A percentile compares a stretch with the other conserved stretches of the same genome.
phyloP scores from a whole-genome alignment of 139 green algal species.

The Volvox reticuliferus region DNA sequence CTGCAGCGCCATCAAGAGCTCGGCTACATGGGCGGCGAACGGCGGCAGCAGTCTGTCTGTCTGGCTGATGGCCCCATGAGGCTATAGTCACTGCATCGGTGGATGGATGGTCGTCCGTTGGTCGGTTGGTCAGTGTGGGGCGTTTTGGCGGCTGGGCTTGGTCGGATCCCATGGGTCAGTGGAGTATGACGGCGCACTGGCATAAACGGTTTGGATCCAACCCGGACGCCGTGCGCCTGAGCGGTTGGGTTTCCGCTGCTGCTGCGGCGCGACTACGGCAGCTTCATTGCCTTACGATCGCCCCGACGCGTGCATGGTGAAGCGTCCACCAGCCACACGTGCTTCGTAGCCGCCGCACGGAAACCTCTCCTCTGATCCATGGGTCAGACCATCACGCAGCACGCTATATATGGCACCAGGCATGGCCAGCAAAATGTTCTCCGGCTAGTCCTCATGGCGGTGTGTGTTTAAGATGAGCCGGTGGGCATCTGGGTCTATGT shows the following conservation, averaged over 20 bases:
- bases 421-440: not conserved
- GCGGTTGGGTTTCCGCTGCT: not conserved
- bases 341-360: not conserved
- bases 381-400: not conserved
- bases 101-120: too few relatives aligned
- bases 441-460: too few relatives aligned
- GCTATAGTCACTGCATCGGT: too few relatives aligned
- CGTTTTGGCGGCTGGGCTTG: not conserved
- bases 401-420: too few relatives aligned
- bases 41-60: not conserved
- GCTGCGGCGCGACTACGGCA: not conserved
- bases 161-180: not conserved
- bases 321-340: not conserved
- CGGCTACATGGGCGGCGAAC: not conserved
- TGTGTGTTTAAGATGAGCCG: too few relatives aligned
- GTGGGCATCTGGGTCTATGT: too few relatives aligned
- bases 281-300: too few relatives aligned
- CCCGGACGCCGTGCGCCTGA: slow-evolving; percentile 31
- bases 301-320: not conserved
- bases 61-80: too few relatives aligned
- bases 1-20: not conserved
- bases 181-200: slow-evolving; percentile 34
- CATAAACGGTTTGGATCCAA: not conserved
- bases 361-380: not conserved
- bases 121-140: too few relatives aligned